Percentiles rank a stretch among this genome's conserved stretches.
Conservation (phyloP, 176 grass and related monocot genomes). For the Aegilops longissima region DNA sequence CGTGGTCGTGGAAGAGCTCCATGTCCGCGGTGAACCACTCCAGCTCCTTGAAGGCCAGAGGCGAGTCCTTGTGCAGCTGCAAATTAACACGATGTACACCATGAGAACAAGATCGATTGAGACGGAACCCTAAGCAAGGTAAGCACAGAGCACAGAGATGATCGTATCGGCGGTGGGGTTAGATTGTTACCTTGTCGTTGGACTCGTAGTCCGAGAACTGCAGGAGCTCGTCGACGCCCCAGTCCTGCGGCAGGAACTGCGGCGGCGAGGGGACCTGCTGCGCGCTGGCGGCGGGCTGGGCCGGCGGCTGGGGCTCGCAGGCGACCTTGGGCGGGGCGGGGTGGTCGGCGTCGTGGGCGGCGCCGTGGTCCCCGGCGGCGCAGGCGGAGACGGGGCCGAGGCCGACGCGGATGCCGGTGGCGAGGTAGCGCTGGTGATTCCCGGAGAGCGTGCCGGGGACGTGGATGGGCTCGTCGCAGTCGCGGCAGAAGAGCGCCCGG, state of each 20-base stretch:
- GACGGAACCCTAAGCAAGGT: not conserved
- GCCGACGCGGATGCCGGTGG: slow-evolving; percentile 87
- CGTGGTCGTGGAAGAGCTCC: slow-evolving; percentile 59
- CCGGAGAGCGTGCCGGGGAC: slow-evolving; percentile 83
- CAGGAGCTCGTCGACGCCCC: slow-evolving; percentile 88
- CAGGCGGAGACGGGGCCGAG: slow-evolving; percentile 32
- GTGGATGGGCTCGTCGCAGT: slow-evolving; percentile 96
- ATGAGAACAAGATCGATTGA: slow-evolving; percentile 9
- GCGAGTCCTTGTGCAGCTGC: slow-evolving; percentile 59
- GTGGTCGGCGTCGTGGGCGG: slow-evolving; percentile 34
- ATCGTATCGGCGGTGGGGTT: not conserved
- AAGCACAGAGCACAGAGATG: not conserved
- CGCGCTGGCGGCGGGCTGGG: not conserved
- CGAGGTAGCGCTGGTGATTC: slow-evolving; percentile 93
- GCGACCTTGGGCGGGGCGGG: slow-evolving; percentile 46
- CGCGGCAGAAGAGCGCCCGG: slow-evolving; percentile 93
- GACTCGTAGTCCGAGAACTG: slow-evolving; percentile 83
- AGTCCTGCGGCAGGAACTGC: slow-evolving; percentile 55
- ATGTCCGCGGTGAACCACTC: slow-evolving; percentile 84
- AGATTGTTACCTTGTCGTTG: slow-evolving; percentile 58
- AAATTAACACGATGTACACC: not conserved
- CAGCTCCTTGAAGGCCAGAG: slow-evolving; percentile 68
- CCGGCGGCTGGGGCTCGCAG: not conserved
- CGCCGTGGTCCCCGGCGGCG: not conserved
- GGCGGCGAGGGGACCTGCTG: slow-evolving; percentile 41